phyloP scores from a whole-genome alignment of 129 eudicot species.

The carrot (Daucus carota) region DNA sequence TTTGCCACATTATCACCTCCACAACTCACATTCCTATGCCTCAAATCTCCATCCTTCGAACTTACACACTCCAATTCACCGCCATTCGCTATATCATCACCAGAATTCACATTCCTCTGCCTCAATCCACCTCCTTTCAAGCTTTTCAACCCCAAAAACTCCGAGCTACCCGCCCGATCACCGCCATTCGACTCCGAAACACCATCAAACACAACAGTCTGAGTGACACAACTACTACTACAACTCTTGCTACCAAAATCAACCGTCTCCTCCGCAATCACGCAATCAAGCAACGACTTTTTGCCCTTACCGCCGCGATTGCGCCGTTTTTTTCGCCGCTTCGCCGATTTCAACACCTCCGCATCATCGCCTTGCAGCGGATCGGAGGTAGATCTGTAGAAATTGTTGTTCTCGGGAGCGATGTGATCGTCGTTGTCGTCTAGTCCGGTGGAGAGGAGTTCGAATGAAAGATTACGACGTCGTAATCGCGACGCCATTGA shows the following conservation, averaged over 20 bases:
- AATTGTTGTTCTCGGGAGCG: neutral
- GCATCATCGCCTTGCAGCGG: neutral
- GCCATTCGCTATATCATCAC: neutral
- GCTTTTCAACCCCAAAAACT: constrained; percentile 13
- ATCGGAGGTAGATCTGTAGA: constrained; percentile 1
- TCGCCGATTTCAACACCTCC: neutral
- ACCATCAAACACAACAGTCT: constrained; percentile 37
- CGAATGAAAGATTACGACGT: neutral
- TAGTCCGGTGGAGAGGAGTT: neutral
- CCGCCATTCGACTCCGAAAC: constrained; percentile 24
- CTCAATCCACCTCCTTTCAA: constrained; percentile 30
- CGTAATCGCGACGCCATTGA: constrained; percentile 1
- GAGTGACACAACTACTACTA: constrained; percentile 21
- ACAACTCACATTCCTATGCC: constrained; percentile 12
- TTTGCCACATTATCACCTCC: neutral
- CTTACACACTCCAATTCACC: neutral
- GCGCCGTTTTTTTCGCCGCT: neutral
- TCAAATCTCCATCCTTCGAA: neutral
- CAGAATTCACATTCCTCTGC: constrained; percentile 38
- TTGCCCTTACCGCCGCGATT: neutral
- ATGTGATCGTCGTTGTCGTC: neutral
- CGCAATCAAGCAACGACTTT: neutral
- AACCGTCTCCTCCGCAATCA: neutral
- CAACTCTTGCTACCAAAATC: constrained; percentile 14
- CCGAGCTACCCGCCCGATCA: constrained; percentile 13